Conservation (phyloP, 139 green algal species). For the Yamagishiella unicocca region DNA sequence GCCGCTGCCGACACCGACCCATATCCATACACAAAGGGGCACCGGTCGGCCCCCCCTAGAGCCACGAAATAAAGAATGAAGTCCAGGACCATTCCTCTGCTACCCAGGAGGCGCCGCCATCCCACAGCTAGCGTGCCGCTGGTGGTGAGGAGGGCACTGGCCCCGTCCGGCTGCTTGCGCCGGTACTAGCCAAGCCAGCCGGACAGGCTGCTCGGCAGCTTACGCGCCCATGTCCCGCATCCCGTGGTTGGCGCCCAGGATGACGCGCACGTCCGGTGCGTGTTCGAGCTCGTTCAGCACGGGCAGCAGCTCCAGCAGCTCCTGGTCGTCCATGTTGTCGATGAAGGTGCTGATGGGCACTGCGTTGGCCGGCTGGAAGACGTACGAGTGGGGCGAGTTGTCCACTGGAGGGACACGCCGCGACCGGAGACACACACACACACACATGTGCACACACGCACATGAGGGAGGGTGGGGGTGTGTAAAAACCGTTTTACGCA, state of each 20-base stretch:
- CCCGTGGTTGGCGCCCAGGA: constrained; percentile 56
- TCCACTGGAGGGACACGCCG: constrained; percentile 86
- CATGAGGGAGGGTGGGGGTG: no score
- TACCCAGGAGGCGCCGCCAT: no score
- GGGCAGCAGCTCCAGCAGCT: constrained; percentile 91
- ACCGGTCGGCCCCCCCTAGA: not conserved
- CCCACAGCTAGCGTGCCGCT: not conserved
- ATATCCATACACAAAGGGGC: no score
- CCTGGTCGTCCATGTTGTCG: constrained; percentile 92
- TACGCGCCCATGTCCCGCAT: constrained; percentile 20
- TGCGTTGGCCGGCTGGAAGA: constrained; percentile 98
- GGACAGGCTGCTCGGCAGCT: no score
- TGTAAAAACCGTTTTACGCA: no score
- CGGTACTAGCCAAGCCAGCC: no score
- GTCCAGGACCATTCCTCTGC: not conserved
- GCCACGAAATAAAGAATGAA: constrained; percentile 19
- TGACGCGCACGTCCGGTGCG: constrained; percentile 76
- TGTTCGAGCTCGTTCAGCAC: constrained; percentile 76
- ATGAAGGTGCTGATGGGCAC: constrained; percentile 93
- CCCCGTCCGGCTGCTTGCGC: no score
- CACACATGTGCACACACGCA: no score
- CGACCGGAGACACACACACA: no score
- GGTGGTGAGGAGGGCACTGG: no score
- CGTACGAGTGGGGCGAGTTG: constrained; percentile 97
- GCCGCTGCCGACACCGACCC: not conserved